phyloP scores from a whole-genome alignment of 116 monocot genomes.

The Iris pallida region DNA sequence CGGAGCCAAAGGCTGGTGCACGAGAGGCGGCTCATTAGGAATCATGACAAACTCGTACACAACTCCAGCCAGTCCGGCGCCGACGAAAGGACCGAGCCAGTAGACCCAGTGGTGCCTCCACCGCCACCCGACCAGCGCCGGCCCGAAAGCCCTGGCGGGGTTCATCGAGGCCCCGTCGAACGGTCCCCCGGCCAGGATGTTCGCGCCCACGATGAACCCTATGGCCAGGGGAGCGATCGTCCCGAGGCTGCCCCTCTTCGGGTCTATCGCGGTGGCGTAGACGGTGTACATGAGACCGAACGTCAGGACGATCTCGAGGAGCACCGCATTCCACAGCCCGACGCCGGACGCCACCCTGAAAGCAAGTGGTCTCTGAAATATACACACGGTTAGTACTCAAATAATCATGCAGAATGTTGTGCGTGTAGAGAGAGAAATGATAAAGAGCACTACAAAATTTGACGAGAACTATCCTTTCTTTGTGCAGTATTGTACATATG shows the following conservation, averaged over 20 bases:
- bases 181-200: slow-evolving; percentile 62
- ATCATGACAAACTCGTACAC: slow-evolving; percentile 66
- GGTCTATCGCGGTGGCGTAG: slow-evolving; percentile 78
- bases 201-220: slow-evolving; percentile 74
- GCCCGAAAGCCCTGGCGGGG: slow-evolving; percentile 75
- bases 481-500: too few species aligned
- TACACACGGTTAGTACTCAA: too few species aligned
- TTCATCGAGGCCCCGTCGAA: slow-evolving; percentile 90
- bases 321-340: slow-evolving; percentile 34
- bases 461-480: too few species aligned
- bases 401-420: too few species aligned
- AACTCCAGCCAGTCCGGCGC: slow-evolving; percentile 50
- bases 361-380: slow-evolving; percentile 72
- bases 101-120: slow-evolving; percentile 89
- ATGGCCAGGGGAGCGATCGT: slow-evolving; percentile 66
- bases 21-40: slow-evolving; percentile 25
- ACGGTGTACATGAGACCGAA: slow-evolving; percentile 75
- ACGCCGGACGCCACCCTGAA: slow-evolving; percentile 44
- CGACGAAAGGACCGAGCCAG: slow-evolving; percentile 73
- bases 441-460: too few species aligned
- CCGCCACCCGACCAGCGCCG: slow-evolving; percentile 66
- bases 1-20: slow-evolving; percentile 52
- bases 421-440: too few species aligned
- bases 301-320: slow-evolving; percentile 64
- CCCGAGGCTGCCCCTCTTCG: slow-evolving; percentile 48